Percentiles rank a stretch among this genome's conserved stretches.
Evolutionary conservation across 2,329 filamentous ascomycete species (phyloP).

Genomic region (Grosmannia penicillata): DNA sequence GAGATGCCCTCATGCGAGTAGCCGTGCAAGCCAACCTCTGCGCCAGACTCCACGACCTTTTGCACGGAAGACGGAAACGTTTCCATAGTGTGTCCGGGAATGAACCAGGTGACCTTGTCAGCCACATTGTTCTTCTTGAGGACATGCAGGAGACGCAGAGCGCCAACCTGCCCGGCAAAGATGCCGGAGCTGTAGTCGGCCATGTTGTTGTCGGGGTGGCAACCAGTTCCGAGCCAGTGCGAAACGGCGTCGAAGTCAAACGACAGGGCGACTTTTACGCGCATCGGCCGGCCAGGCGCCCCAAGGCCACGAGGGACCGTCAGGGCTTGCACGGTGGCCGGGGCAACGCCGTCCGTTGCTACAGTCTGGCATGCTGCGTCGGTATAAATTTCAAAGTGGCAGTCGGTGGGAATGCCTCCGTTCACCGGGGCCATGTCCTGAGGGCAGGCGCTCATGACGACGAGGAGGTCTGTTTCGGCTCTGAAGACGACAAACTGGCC

Average conservation of each 20-base stretch:
- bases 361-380: background rate
- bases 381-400: constrained; percentile 12
- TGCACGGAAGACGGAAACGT: constrained; percentile 29
- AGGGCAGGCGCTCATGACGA: constrained; percentile 26
- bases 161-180: constrained; percentile 34
- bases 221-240: constrained; percentile 37
- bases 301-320: background rate
- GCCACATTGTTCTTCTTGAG: constrained; percentile 56
- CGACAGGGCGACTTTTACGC: constrained; percentile 16
- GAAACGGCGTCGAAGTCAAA: constrained; percentile 39
- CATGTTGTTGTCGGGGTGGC: constrained; percentile 30
- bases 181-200: constrained; percentile 32
- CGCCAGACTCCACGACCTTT: constrained; percentile 27
- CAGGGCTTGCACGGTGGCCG: background rate
- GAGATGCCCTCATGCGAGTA: constrained; percentile 22
- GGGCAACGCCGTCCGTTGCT: background rate
- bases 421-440: constrained; percentile 24
- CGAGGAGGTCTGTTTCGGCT: constrained; percentile 20
- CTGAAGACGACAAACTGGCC: constrained; percentile 20
- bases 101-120: constrained; percentile 41
- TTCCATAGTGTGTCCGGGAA: constrained; percentile 31
- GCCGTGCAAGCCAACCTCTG: constrained; percentile 29
- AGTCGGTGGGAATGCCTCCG: constrained; percentile 19
- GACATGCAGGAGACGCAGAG: constrained; percentile 51
- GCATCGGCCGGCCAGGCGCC: constrained; percentile 2